Evolutionary conservation across 768 basidiomycete genomes (phyloP), one percentile per base, ranked within the genome.

Genomic region (Gymnopilus junonius): DNA sequence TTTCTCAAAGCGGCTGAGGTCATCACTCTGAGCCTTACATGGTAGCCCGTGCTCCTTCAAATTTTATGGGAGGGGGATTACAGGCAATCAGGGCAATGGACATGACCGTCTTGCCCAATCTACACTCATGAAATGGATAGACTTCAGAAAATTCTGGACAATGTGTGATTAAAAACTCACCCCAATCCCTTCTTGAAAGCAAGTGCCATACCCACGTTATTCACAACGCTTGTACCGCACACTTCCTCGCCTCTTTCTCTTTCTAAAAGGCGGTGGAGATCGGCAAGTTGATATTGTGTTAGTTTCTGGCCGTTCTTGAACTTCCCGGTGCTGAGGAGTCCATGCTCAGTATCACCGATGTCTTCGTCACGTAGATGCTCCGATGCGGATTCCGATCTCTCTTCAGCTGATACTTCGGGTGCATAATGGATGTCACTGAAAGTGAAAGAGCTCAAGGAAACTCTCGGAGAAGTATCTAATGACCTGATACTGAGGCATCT

Each of bases 131-230:
- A 43, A 15, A 27, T n/a, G 50, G 50, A 4, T 17, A 48, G 7
- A 39, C 15, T 6, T 12, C 31, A 35, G 14, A 3, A 3, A 39
- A 39, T 4, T 12, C 15, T 3, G 15, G 3, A 39, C 37, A 7
- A 39, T 14, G 12, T 39, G 4, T 6, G 37, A 39, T 39, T 3
- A 3, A 11, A 17, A 1, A 40, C 61, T 23, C 48, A 66, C 67
- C 67, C 67, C 64, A 65, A 63, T 11, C 57, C 53, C 25, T 68
- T n/a, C n/a, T n/a, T n/a, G n/a, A n/a, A 68, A 4, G 58, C 65
- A 23, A 68, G 23, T 7, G 66, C n/a, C 34, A 53, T 59, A 10
- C 67, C 67, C 12, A 62, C 51, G 35, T 59, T 32, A 27, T 68
- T 65, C 23, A 54, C 34, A 15, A 50, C 40, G 11, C 64, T 34